phyloP scores from a whole-genome alignment of 2,329 filamentous ascomycete genomes.

The Diaporthe sp. region DNA sequence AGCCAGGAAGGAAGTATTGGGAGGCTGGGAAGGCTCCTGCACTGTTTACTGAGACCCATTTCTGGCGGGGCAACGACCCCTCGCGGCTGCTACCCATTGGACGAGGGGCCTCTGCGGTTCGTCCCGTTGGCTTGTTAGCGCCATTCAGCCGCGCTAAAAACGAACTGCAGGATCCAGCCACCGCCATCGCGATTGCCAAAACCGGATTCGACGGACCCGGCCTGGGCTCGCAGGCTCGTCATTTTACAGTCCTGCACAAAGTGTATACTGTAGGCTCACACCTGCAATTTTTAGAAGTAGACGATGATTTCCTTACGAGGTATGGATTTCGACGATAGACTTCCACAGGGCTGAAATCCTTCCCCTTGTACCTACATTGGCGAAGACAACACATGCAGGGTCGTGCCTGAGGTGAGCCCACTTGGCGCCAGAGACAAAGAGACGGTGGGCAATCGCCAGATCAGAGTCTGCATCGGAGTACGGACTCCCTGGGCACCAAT shows the following conservation, averaged over 20 bases:
- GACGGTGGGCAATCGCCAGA: background rate
- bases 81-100: constrained; percentile 1
- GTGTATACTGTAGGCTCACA: background rate
- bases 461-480: background rate
- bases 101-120: constrained; percentile 9
- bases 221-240: constrained; percentile 19
- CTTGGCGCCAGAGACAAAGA: background rate
- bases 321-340: background rate
- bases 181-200: constrained; percentile 12
- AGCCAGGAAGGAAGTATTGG: constrained; percentile 29
- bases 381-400: constrained; percentile 1
- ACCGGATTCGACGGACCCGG: constrained; percentile 6
- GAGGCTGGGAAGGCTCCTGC: constrained; percentile 23
- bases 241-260: background rate
- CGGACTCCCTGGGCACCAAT: background rate
- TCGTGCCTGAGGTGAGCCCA: background rate
- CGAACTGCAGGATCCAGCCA: constrained; percentile 28
- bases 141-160: constrained; percentile 24
- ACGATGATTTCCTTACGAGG: background rate
- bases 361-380: background rate
- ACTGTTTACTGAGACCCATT: constrained; percentile 24
- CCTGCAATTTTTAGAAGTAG: background rate
- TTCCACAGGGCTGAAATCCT: background rate
- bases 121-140: constrained; percentile 22
- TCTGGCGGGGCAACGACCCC: constrained; percentile 24